These are phyloP conservation scores for Candida quercuum DNA, from an alignment of 805 yeast genomes.

Conservation along the genomic window DNA sequence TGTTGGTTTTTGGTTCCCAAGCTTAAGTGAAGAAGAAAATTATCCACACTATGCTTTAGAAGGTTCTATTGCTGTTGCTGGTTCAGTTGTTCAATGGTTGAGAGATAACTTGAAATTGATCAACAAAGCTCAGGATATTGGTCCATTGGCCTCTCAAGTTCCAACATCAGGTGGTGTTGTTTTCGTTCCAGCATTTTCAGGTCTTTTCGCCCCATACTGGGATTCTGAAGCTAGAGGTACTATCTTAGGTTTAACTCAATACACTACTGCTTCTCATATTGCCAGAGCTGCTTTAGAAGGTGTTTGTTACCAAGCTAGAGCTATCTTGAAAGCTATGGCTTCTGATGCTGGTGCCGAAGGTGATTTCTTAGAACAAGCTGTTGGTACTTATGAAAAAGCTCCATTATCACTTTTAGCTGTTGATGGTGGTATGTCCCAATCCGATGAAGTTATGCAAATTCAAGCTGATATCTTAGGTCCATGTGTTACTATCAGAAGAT, in stretches of 20 bases:
- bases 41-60: constrained; percentile 85
- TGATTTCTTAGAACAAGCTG: constrained; percentile 50
- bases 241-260: constrained; percentile 88
- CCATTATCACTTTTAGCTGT: constrained; percentile 60
- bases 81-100: constrained; percentile 90
- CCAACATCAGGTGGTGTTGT: constrained; percentile 85
- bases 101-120: constrained; percentile 85
- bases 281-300: constrained; percentile 95
- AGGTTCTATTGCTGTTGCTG: constrained; percentile 96
- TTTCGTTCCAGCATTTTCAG: constrained; percentile 92
- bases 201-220: constrained; percentile 96
- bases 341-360: constrained; percentile 62
- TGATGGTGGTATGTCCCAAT: constrained; percentile 94
- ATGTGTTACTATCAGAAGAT: constrained; percentile 73
- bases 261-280: constrained; percentile 85
- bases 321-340: constrained; percentile 86
- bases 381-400: constrained; percentile 37
- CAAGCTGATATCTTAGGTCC: constrained; percentile 92
- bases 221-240: constrained; percentile 89
- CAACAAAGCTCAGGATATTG: constrained; percentile 78
- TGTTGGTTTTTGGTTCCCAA: constrained; percentile 85
- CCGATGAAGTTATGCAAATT: constrained; percentile 87
- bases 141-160: constrained; percentile 83
- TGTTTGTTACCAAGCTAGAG: constrained; percentile 89
- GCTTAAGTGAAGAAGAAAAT: constrained; percentile 36